These are phyloP conservation scores for Colletotrichum zoysiae DNA, from an alignment of 2,329 filamentous ascomycete genomes.

Conservation along the genomic window DNA sequence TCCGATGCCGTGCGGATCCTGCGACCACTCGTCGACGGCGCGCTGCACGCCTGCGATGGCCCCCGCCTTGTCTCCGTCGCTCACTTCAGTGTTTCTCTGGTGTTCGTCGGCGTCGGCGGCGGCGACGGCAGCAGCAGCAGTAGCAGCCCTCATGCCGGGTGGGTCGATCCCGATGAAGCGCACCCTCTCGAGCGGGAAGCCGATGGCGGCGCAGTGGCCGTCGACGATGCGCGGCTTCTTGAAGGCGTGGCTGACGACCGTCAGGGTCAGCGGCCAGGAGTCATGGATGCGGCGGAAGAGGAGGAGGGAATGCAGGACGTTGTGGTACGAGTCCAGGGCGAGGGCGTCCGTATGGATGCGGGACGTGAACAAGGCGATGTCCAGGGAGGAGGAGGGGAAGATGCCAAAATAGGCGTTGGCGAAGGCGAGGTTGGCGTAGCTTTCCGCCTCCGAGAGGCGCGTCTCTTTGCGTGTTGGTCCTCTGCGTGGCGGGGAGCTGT, in stretches of 20 bases:
- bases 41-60: slow-evolving; percentile 58
- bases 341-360: slow-evolving; percentile 73
- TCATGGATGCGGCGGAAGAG: slow-evolving; percentile 65
- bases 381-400: slow-evolving; percentile 43
- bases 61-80: slow-evolving; percentile 50
- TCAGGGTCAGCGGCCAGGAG: slow-evolving; percentile 69
- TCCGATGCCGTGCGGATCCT: slow-evolving; percentile 65
- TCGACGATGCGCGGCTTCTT: slow-evolving; percentile 73
- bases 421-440: slow-evolving; percentile 68
- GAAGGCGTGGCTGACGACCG: slow-evolving; percentile 77
- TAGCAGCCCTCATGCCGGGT: slow-evolving; percentile 55
- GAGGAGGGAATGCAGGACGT: slow-evolving; percentile 80
- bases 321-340: slow-evolving; percentile 88
- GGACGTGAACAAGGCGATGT: slow-evolving; percentile 23
- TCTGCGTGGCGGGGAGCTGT: slow-evolving; percentile 53
- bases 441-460: slow-evolving; percentile 69
- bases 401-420: slow-evolving; percentile 62
- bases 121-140: neutral
- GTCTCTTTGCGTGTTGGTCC: slow-evolving; percentile 73
- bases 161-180: slow-evolving; percentile 75
- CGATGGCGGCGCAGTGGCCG: slow-evolving; percentile 74
- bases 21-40: slow-evolving; percentile 62
- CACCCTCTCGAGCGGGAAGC: slow-evolving; percentile 61
- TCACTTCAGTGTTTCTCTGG: slow-evolving; percentile 37
- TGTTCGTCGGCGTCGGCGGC: no score